Evolutionary conservation across 2,329 filamentous ascomycete species (phyloP).

Genomic region (Thyridium curvatum): DNA sequence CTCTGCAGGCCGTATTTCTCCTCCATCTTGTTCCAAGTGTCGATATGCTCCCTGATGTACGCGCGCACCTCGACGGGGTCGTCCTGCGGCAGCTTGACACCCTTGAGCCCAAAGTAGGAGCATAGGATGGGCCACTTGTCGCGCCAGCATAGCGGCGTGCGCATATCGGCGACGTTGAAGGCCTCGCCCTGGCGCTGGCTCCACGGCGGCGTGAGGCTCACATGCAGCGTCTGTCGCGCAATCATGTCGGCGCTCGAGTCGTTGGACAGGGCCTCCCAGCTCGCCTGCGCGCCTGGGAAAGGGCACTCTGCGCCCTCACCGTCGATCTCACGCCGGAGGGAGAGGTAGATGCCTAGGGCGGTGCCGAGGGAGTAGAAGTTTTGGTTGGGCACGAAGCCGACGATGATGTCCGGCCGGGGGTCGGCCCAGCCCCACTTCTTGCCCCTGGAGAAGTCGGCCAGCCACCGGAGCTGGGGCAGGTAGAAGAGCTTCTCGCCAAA

Average conservation of each 20-base stretch:
- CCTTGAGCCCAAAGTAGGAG: slow-evolving; percentile 14
- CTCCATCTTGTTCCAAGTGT: slow-evolving; percentile 22
- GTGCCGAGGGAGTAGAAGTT: slow-evolving; percentile 30
- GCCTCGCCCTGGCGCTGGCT: slow-evolving; percentile 12
- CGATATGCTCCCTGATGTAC: slow-evolving; percentile 23
- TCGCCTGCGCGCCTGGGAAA: slow-evolving; percentile 28
- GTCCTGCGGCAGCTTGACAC: slow-evolving; percentile 15
- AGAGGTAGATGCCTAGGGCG: slow-evolving; percentile 28
- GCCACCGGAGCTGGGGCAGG: slow-evolving; percentile 30
- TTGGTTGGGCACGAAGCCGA: slow-evolving; percentile 31
- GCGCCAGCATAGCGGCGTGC: slow-evolving; percentile 11
- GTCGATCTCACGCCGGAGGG: slow-evolving; percentile 25
- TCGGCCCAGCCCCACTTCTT: slow-evolving; percentile 33
- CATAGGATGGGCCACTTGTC: slow-evolving; percentile 17
- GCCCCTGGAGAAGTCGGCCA: slow-evolving; percentile 24
- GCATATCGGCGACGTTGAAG: slow-evolving; percentile 16
- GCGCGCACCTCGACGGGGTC: slow-evolving; percentile 21
- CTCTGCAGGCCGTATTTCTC: slow-evolving; percentile 26
- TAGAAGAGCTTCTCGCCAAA: slow-evolving; percentile 29
- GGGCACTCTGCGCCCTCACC: slow-evolving; percentile 28
- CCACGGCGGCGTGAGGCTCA: slow-evolving; percentile 7
- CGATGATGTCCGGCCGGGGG: slow-evolving; percentile 30
- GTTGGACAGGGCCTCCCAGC: slow-evolving; percentile 28
- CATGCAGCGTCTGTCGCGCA: slow-evolving; percentile 15
- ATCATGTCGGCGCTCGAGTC: slow-evolving; percentile 33